Percentiles rank a stretch among this genome's conserved stretches.
These are phyloP conservation scores for Rasamsonia emersonii DNA, from an alignment of 2,329 filamentous ascomycete species.

Conservation along the genomic window DNA sequence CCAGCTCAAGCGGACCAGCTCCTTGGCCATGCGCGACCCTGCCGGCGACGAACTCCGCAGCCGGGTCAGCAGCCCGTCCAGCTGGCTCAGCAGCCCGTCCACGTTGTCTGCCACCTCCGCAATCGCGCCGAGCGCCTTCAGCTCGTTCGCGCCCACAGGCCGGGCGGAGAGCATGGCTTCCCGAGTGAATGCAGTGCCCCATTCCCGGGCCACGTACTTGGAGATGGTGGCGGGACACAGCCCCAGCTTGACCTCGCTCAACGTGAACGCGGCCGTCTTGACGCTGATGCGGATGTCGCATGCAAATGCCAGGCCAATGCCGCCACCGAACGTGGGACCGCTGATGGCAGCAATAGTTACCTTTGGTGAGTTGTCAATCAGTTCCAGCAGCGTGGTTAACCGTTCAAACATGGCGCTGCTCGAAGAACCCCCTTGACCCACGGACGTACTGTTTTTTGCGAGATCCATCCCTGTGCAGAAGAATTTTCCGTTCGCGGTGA, in stretches of 20 bases:
- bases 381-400: conserved; percentile 24
- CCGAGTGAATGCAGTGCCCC: conserved; percentile 27
- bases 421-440: conserved; percentile 11
- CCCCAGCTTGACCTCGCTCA: conserved; percentile 35
- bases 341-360: conserved; percentile 36
- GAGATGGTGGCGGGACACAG: conserved; percentile 33
- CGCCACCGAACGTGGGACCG: conserved; percentile 37
- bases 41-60: conserved; percentile 19
- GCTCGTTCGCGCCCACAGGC: conserved; percentile 17
- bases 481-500: conserved; percentile 29
- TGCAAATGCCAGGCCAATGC: conserved; percentile 36
- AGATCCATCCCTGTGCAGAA: conserved; percentile 39
- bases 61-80: conserved; percentile 17
- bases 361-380: conserved; percentile 33
- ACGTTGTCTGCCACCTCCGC: conserved; percentile 14
- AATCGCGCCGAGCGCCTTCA: conserved; percentile 17
- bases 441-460: conserved; percentile 12
- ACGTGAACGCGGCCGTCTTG: conserved; percentile 14
- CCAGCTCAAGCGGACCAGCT: conserved; percentile 22
- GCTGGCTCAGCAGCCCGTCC: conserved; percentile 8
- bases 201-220: conserved; percentile 33
- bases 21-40: conserved; percentile 27
- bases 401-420: conserved; percentile 15
- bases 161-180: conserved; percentile 32
- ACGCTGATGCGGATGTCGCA: conserved; percentile 31